Evolutionary conservation across 2,329 filamentous ascomycete genomes (phyloP).

Genomic region (Xylariaceae sp.): DNA sequence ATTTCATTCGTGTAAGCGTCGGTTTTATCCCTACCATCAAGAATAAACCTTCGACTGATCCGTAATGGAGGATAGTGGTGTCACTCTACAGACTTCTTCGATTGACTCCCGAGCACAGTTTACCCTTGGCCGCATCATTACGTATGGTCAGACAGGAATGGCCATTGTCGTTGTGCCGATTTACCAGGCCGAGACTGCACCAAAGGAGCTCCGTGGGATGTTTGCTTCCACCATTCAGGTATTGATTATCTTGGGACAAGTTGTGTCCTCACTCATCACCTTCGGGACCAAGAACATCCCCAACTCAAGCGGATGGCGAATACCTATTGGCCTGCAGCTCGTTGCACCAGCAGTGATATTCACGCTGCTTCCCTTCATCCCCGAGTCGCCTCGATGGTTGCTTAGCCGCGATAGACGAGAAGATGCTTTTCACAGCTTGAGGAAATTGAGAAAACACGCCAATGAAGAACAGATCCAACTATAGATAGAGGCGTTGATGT

Average conservation of each 20-base stretch:
- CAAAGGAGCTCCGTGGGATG: conserved; percentile 22
- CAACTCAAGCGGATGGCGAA: conserved; percentile 9
- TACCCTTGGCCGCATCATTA: conserved; percentile 20
- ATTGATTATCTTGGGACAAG: conserved; percentile 20
- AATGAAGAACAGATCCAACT: conserved; percentile 15
- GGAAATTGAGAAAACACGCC: conserved; percentile 5
- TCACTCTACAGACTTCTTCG: conserved; percentile 16
- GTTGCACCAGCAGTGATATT: conserved; percentile 12
- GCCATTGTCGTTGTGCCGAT: conserved; percentile 21
- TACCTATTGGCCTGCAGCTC: conserved; percentile 14
- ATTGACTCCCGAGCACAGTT: conserved; percentile 16
- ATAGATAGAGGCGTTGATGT: conserved; percentile 18
- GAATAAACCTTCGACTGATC: background rate
- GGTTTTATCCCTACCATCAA: background rate
- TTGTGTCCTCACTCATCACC: conserved; percentile 18
- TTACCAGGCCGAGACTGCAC: conserved; percentile 22
- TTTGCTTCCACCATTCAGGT: conserved; percentile 21
- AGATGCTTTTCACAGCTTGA: conserved; percentile 12
- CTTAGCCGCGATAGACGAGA: conserved; percentile 10
- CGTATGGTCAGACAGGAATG: conserved; percentile 19
- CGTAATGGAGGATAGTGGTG: conserved; percentile 9
- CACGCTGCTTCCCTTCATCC: conserved; percentile 10
- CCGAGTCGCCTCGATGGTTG: conserved; percentile 18
- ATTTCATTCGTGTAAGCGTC: conserved; percentile 17
- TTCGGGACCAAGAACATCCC: conserved; percentile 18